Percentiles rank a stretch among this genome's conserved stretches.
phyloP scores from a whole-genome alignment of 1,284 basidiomycete genomes.

The Cryptococcus jaspeensis region DNA sequence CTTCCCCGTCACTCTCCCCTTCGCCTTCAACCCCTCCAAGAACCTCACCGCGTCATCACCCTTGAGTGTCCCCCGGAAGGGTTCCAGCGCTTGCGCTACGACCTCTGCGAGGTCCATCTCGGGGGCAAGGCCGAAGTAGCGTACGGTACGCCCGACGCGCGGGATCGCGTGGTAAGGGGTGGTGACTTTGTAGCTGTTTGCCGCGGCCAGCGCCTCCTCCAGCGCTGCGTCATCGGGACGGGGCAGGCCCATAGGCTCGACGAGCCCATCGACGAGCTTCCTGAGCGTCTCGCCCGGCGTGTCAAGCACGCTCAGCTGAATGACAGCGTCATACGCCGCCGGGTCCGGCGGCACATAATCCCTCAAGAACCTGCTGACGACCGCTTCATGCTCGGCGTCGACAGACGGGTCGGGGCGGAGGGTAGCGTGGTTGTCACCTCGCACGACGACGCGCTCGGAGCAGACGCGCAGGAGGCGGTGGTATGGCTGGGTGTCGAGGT shows the following conservation, averaged over 20 bases:
- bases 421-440: conserved; percentile 82
- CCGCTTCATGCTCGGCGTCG: conserved; percentile 67
- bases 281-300: conserved; percentile 59
- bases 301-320: conserved; percentile 66
- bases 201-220: conserved; percentile 61
- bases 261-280: conserved; percentile 62
- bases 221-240: conserved; percentile 61
- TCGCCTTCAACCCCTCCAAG: conserved; percentile 58
- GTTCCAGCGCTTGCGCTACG: conserved; percentile 42
- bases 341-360: conserved; percentile 65
- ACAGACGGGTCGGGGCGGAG: conserved; percentile 61
- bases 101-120: conserved; percentile 65
- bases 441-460: conserved; percentile 66
- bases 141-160: conserved; percentile 50
- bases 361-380: conserved; percentile 77
- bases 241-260: conserved; percentile 54
- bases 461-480: conserved; percentile 68
- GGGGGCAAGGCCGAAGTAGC: conserved; percentile 76
- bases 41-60: conserved; percentile 49
- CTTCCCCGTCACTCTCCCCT: conserved; percentile 58
- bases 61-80: neutral
- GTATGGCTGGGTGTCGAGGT: conserved; percentile 58
- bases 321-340: conserved; percentile 62
- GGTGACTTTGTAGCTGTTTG: conserved; percentile 32
- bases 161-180: conserved; percentile 37